A percentile compares a stretch with the other conserved stretches of the same genome.
These are phyloP conservation scores for Alternaria gansuensis DNA, from an alignment of 2,329 filamentous ascomycete genomes.

Conservation along the genomic window DNA sequence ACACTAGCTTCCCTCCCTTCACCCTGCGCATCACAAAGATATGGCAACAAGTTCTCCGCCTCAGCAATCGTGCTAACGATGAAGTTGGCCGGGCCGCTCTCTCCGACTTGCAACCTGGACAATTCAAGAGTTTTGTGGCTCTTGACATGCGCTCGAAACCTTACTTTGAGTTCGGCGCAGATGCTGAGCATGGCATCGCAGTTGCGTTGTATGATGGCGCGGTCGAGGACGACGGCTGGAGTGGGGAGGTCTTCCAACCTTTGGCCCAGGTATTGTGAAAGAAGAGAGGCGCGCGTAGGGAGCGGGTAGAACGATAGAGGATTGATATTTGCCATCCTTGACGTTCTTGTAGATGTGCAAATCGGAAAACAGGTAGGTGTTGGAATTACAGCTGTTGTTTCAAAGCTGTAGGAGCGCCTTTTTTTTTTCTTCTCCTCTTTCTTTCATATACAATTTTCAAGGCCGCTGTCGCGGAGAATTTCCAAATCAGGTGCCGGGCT, in stretches of 20 bases:
- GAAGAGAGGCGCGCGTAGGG: conserved; percentile 19
- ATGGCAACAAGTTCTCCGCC: conserved; percentile 70
- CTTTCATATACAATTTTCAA: background rate
- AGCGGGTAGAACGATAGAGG: conserved; percentile 29
- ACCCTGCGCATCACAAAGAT: conserved; percentile 66
- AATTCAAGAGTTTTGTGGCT: conserved; percentile 82
- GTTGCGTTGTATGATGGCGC: conserved; percentile 71
- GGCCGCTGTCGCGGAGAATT: background rate
- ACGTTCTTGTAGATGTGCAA: background rate
- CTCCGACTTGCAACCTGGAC: conserved; percentile 73
- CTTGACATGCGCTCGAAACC: conserved; percentile 81
- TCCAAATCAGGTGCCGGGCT: background rate
- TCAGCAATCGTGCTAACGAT: conserved; percentile 79
- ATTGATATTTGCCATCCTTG: background rate
- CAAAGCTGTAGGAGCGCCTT: background rate
- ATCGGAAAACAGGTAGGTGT: background rate
- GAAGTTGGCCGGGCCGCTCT: conserved; percentile 64
- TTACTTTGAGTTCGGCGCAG: conserved; percentile 65
- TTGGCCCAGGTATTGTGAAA: conserved; percentile 64
- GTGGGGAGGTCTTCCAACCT: conserved; percentile 68
- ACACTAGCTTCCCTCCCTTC: conserved; percentile 68
- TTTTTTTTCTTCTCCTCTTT: background rate
- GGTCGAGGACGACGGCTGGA: conserved; percentile 74
- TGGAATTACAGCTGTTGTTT: background rate
- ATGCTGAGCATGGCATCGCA: conserved; percentile 76